Base-by-base conservation (phyloP, 352 stramenopile species). In the Phytophthora aleatoria region DNA sequence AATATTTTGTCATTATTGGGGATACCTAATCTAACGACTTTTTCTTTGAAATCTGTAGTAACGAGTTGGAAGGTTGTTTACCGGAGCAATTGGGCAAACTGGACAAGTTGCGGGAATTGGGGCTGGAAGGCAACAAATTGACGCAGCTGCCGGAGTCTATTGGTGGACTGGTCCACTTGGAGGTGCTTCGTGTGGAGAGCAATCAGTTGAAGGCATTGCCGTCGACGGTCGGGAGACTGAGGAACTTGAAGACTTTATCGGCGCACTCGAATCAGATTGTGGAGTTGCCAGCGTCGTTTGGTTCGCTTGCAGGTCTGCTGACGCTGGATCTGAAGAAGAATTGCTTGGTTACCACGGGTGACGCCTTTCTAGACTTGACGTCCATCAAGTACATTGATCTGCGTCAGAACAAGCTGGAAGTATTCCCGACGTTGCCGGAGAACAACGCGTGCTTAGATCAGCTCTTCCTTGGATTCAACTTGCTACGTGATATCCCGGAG, bases 251-350 rank as follows among this genome's bases (percentile, higher is more conserved):
- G 50, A 84, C 81, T 11, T 60, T 94, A 27, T 79, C 71, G 3
- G 81, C 69, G 0, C 79, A 93, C 50, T 79, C 75, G 5, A 94
- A 94, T 52, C 67, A 88, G 24, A 74, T 94, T 27, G 42, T 50
- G 5, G 64, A 67, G n/a, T 61, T 94, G 1, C 86, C 86, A 13
- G 13, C 43, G 2, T 87, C 77, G 0, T 82, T 94, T 57, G 39
- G 67, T 0, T 61, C 54, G 6, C 70, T 94, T 20, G 73, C 61
- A 24, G 62, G 68, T 20, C 47, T 94, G 20, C 50, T 76, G 63
- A 87, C 72, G 12, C 45, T 94, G 4, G 79, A 94, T 74, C 50
- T 94, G 30, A 88, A 90, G 57, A 93, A 93, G 59, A 94, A 94
- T 55, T 66, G 63, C 2, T 57, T 94, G 24, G 38, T 51, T 15